A percentile compares a stretch with the other conserved stretches of the same genome.
phyloP scores from a whole-genome alignment of 176 grass and related monocot species.

The Chloris gayana region DNA sequence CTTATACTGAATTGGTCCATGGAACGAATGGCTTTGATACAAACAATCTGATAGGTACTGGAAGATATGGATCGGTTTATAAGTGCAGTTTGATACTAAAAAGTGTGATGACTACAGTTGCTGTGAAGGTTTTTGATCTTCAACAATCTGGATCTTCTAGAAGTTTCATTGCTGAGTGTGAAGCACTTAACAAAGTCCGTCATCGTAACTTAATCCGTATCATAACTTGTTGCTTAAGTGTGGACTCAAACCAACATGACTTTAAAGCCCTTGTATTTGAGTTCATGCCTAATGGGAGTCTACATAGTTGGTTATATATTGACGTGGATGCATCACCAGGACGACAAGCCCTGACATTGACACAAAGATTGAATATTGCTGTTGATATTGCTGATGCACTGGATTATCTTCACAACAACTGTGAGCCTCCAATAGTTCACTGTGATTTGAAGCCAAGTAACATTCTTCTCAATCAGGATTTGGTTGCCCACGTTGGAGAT shows the following conservation, averaged over 20 bases:
- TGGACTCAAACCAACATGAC: slow-evolving; percentile 40
- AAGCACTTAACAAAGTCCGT: slow-evolving; percentile 44
- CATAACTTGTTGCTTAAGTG: slow-evolving; percentile 45
- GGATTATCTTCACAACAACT: slow-evolving; percentile 51
- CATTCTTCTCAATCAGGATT: slow-evolving; percentile 46
- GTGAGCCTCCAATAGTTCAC: slow-evolving; percentile 45
- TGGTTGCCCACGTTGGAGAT: slow-evolving; percentile 49
- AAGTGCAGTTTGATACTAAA: slow-evolving; percentile 6
- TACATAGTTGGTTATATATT: slow-evolving; percentile 32
- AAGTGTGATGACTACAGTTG: not conserved
- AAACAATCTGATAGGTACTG: slow-evolving; percentile 35
- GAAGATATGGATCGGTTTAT: slow-evolving; percentile 50
- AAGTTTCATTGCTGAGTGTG: slow-evolving; percentile 48
- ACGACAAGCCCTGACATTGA: not conserved
- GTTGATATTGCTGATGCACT: slow-evolving; percentile 49
- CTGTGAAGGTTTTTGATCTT: slow-evolving; percentile 55
- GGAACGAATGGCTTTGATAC: slow-evolving; percentile 41
- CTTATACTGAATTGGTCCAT: slow-evolving; percentile 41
- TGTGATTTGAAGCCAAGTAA: slow-evolving; percentile 57
- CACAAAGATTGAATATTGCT: slow-evolving; percentile 33
- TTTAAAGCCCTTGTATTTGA: slow-evolving; percentile 59
- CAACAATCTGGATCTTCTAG: slow-evolving; percentile 36
- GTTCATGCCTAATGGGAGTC: slow-evolving; percentile 52
- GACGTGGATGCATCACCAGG: slow-evolving; percentile 1
- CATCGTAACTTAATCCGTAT: slow-evolving; percentile 51